phyloP scores from a whole-genome alignment of 169 alveolate genomes.

The Cardiosporidium cionae region DNA sequence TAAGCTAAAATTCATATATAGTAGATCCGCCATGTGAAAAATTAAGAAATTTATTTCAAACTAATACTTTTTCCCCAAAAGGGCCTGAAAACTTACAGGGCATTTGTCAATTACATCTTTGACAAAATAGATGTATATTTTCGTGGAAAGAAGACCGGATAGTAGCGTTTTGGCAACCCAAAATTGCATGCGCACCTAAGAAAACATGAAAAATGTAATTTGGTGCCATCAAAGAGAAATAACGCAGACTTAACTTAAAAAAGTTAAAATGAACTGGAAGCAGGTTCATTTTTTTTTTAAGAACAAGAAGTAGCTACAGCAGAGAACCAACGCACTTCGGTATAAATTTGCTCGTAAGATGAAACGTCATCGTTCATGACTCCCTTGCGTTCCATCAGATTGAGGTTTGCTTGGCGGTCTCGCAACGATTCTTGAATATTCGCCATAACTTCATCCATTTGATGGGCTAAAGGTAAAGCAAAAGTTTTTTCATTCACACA shows the following conservation, averaged over 20 bases:
- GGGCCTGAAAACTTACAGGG: neutral
- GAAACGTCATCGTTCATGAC: neutral
- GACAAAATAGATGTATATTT: slow-evolving; percentile 65
- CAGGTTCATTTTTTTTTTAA: too few relatives aligned
- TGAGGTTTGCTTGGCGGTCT: neutral
- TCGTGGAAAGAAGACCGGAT: slow-evolving; percentile 64
- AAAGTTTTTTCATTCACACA: neutral
- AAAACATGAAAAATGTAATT: neutral
- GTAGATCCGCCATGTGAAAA: neutral
- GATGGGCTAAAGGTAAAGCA: neutral
- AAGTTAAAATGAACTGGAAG: too few relatives aligned
- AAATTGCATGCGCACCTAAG: slow-evolving; percentile 64
- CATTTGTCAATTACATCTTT: slow-evolving; percentile 43
- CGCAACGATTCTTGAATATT: neutral
- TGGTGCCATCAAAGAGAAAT: neutral
- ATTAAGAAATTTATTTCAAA: neutral
- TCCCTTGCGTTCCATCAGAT: neutral
- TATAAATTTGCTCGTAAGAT: neutral
- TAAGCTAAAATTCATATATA: neutral
- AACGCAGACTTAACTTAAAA: neutral
- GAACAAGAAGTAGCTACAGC: too few relatives aligned
- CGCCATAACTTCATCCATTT: neutral
- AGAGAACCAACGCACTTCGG: neutral
- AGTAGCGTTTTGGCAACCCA: slow-evolving; percentile 75
- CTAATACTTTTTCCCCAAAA: neutral